phyloP scores from a whole-genome alignment of 2,329 filamentous ascomycete species.

The Fusarium verrucosum region DNA sequence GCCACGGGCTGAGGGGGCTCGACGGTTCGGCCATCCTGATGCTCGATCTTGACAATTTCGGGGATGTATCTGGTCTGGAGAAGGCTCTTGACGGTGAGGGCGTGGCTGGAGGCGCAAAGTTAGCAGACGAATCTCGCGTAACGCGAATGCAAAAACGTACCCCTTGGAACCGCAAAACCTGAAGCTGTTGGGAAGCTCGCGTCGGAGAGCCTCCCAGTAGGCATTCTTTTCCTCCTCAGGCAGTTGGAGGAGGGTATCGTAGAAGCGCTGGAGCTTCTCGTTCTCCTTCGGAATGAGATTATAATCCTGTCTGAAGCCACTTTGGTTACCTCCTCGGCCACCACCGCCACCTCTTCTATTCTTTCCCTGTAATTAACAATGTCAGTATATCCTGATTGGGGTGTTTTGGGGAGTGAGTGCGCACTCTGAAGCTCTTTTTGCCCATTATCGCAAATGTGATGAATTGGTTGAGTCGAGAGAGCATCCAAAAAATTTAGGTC shows the following conservation, averaged over 20 bases:
- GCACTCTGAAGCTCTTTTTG: conserved; percentile 51
- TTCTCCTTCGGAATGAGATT: conserved; percentile 75
- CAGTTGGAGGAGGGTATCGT: conserved; percentile 79
- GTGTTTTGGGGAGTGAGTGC: conserved; percentile 1
- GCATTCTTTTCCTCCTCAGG: conserved; percentile 78
- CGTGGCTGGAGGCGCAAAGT: conserved; percentile 68
- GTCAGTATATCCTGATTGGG: conserved; percentile 38
- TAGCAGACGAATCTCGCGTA: conserved; percentile 25
- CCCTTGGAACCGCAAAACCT: conserved; percentile 96
- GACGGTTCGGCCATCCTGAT: conserved; percentile 82
- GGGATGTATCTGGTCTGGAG: conserved; percentile 91
- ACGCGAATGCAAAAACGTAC: conserved; percentile 54
- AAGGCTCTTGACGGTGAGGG: conserved; percentile 88
- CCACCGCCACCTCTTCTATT: conserved; percentile 51
- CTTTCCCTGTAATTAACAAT: conserved; percentile 46
- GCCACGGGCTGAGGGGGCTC: conserved; percentile 82
- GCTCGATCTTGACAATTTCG: conserved; percentile 83
- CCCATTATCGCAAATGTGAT: conserved; percentile 49
- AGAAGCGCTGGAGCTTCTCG: conserved; percentile 85
- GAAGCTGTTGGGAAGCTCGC: conserved; percentile 95
- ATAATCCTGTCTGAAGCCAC: conserved; percentile 51
- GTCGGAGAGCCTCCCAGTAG: conserved; percentile 86
- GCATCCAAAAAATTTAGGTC: conserved; percentile 34
- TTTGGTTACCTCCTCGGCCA: conserved; percentile 44
- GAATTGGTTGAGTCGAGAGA: conserved; percentile 24